phyloP scores from a whole-genome alignment of 192 early-diverging fungal species.

The Podila horticola region DNA sequence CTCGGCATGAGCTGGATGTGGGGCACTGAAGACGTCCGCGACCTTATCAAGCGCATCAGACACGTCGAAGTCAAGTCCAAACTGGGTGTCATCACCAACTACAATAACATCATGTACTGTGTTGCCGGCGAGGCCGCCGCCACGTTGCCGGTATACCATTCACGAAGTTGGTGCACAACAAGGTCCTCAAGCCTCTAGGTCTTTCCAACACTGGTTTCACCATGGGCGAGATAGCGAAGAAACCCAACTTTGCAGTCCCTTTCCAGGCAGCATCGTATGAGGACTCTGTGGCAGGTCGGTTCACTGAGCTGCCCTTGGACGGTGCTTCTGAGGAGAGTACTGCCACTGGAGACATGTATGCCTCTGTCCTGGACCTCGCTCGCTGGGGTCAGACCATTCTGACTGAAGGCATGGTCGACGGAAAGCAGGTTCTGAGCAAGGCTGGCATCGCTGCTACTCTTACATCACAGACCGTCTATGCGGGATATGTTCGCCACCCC shows the following conservation, averaged over 20 bases:
- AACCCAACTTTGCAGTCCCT: constrained; percentile 16
- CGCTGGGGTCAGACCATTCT: constrained; percentile 14
- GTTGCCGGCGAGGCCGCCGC: constrained; percentile 32
- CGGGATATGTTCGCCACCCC: background rate
- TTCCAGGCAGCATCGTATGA: constrained; percentile 13
- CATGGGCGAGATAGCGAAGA: constrained; percentile 19
- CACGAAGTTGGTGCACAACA: constrained; percentile 5
- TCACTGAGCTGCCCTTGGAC: constrained; percentile 4
- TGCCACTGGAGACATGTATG: constrained; percentile 31
- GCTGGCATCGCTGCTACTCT: background rate
- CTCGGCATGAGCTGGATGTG: constrained; percentile 1
- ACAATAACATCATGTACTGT: constrained; percentile 18
- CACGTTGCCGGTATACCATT: constrained; percentile 20
- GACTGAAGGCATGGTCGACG: constrained; percentile 4
- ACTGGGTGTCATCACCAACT: background rate
- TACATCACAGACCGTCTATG: constrained; percentile 5
- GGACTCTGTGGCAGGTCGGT: constrained; percentile 16
- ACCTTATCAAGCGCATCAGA: constrained; percentile 20
- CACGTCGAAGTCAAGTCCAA: constrained; percentile 6
- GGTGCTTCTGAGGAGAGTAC: background rate
- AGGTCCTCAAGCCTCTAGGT: constrained; percentile 17
- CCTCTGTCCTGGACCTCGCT: constrained; percentile 22
- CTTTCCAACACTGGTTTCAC: constrained; percentile 23
- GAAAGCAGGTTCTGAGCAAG: constrained; percentile 25
- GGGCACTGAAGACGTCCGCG: background rate